These are phyloP conservation scores for Phytophthora aleatoria DNA, from an alignment of 352 stramenopile genomes.

Conservation along the genomic window DNA sequence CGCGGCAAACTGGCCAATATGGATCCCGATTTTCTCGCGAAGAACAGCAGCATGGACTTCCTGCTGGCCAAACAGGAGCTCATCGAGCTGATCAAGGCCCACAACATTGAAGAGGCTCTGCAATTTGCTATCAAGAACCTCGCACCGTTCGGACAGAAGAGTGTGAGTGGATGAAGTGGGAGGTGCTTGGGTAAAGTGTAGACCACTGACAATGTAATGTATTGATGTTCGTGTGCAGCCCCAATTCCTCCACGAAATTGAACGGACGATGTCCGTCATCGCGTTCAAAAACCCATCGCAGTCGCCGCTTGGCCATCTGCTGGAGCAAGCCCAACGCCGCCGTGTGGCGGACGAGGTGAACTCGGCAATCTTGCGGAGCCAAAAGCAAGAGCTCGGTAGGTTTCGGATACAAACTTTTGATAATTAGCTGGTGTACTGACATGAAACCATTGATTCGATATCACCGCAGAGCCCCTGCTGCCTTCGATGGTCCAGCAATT, in stretches of 20 bases:
- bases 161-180: slow-evolving; percentile 41
- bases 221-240: slow-evolving; percentile 42
- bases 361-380: slow-evolving; percentile 66
- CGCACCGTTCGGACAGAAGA: slow-evolving; percentile 75
- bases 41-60: slow-evolving; percentile 69
- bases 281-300: slow-evolving; percentile 73
- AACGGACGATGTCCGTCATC: slow-evolving; percentile 77
- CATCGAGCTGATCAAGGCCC: slow-evolving; percentile 77
- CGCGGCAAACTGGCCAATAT: slow-evolving; percentile 59
- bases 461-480: slow-evolving; percentile 65
- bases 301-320: slow-evolving; percentile 58
- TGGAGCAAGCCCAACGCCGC: slow-evolving; percentile 66
- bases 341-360: slow-evolving; percentile 80
- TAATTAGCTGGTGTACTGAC: slow-evolving; percentile 9
- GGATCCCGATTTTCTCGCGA: slow-evolving; percentile 64
- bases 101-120: slow-evolving; percentile 67
- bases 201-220: slow-evolving; percentile 2
- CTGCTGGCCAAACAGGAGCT: slow-evolving; percentile 82
- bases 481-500: slow-evolving; percentile 81
- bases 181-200: background rate
- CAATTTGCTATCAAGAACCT: slow-evolving; percentile 76
- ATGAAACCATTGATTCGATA: background rate
- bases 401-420: background rate
- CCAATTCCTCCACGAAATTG: slow-evolving; percentile 76
- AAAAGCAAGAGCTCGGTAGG: slow-evolving; percentile 78